phyloP scores from a whole-genome alignment of 2,329 filamentous ascomycete species.

The Aspergillus oerlinghausenensis region DNA sequence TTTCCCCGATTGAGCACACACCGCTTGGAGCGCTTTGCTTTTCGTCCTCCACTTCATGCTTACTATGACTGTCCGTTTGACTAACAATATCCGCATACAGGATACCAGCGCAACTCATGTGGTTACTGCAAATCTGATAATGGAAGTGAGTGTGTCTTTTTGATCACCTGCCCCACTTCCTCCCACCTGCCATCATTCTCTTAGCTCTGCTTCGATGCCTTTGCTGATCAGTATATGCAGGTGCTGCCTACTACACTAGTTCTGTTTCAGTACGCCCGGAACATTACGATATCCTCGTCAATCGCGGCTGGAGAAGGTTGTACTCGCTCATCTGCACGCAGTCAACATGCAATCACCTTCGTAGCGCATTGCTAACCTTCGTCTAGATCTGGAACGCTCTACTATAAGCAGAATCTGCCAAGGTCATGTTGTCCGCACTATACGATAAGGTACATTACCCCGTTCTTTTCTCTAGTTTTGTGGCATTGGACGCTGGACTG shows the following conservation, averaged over 20 bases:
- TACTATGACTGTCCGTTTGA: background rate
- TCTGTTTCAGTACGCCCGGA: slow-evolving; percentile 40
- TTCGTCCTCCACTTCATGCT: background rate
- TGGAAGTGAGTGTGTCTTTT: slow-evolving; percentile 38
- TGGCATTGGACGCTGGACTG: background rate
- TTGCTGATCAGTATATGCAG: slow-evolving; percentile 24
- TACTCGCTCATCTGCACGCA: background rate
- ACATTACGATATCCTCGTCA: slow-evolving; percentile 46
- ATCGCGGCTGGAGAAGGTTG: slow-evolving; percentile 48
- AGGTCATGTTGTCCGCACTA: slow-evolving; percentile 87
- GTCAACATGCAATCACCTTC: background rate
- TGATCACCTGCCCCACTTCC: slow-evolving; percentile 2
- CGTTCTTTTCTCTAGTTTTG: background rate
- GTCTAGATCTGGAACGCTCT: slow-evolving; percentile 43
- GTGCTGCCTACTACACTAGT: slow-evolving; percentile 44
- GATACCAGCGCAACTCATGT: slow-evolving; percentile 45
- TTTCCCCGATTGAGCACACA: background rate
- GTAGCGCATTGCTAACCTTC: slow-evolving; percentile 5
- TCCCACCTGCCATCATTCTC: slow-evolving; percentile 1
- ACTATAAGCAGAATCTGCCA: slow-evolving; percentile 55
- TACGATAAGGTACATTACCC: slow-evolving; percentile 38
- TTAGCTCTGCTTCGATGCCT: background rate
- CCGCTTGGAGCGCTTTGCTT: background rate
- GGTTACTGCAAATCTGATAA: slow-evolving; percentile 46
- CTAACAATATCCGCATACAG: slow-evolving; percentile 19